phyloP scores from a whole-genome alignment of 2,329 filamentous ascomycete genomes.

The Fusarium camptoceras region DNA sequence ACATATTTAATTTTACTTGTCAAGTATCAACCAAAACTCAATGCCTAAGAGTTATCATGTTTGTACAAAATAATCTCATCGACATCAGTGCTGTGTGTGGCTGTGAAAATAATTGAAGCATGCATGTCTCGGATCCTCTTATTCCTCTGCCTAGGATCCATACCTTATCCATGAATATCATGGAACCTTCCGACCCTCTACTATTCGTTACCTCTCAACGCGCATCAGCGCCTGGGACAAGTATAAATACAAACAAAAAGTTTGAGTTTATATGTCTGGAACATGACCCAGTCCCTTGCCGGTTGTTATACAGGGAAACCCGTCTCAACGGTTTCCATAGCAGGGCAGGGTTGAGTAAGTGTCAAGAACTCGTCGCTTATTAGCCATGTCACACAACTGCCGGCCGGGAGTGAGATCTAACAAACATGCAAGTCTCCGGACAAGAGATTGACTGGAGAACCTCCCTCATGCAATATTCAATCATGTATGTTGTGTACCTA shows the following conservation, averaged over 20 bases:
- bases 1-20: background rate
- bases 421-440: background rate
- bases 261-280: constrained; percentile 18
- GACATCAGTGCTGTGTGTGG: background rate
- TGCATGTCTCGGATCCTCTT: background rate
- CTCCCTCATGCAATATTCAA: too few species aligned
- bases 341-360: constrained; percentile 5
- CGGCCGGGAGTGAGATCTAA: constrained; percentile 1
- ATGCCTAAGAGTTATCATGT: background rate
- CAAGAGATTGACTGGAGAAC: background rate
- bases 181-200: background rate
- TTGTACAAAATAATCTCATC: background rate
- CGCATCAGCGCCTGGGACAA: constrained; percentile 2
- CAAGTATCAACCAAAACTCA: background rate
- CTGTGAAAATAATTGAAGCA: background rate
- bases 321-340: background rate
- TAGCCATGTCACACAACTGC: background rate
- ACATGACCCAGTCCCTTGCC: constrained; percentile 5
- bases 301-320: background rate
- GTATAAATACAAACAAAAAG: constrained; percentile 3
- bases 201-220: constrained; percentile 5
- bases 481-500: too few species aligned
- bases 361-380: background rate
- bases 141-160: background rate
- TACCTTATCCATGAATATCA: background rate